phyloP scores from a whole-genome alignment of 2,329 filamentous ascomycete species.

The Colletotrichum plurivorum region DNA sequence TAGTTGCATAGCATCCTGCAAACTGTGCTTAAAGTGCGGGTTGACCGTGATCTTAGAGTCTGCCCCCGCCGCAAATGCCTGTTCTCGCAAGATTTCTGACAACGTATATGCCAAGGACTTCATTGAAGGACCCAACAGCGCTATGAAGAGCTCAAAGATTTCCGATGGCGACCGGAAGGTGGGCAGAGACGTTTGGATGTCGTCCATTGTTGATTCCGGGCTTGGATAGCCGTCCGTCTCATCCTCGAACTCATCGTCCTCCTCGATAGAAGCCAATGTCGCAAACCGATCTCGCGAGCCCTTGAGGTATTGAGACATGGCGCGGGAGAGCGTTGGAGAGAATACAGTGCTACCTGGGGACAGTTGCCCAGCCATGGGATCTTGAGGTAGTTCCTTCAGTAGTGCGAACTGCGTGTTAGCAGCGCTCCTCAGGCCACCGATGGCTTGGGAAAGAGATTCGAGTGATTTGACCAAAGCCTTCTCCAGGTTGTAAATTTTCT shows the following conservation, averaged over 20 bases:
- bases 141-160: slow-evolving; percentile 93
- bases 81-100: slow-evolving; percentile 87
- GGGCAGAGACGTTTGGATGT: slow-evolving; percentile 45
- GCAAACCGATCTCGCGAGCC: slow-evolving; percentile 60
- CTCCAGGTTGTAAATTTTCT: slow-evolving; percentile 84
- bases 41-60: slow-evolving; percentile 81
- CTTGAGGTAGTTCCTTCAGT: slow-evolving; percentile 72
- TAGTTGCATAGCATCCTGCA: slow-evolving; percentile 83
- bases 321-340: slow-evolving; percentile 49
- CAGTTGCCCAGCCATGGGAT: slow-evolving; percentile 47
- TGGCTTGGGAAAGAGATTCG: slow-evolving; percentile 87
- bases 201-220: slow-evolving; percentile 53
- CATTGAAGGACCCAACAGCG: slow-evolving; percentile 91
- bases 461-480: slow-evolving; percentile 86
- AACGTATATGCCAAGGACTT: slow-evolving; percentile 95
- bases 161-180: slow-evolving; percentile 77
- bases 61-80: slow-evolving; percentile 82
- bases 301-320: slow-evolving; percentile 52
- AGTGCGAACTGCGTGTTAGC: slow-evolving; percentile 91
- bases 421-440: slow-evolving; percentile 91
- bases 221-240: slow-evolving; percentile 53
- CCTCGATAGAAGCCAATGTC: slow-evolving; percentile 73
- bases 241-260: slow-evolving; percentile 65
- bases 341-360: slow-evolving; percentile 49
- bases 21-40: slow-evolving; percentile 83